Base-by-base conservation (phyloP, 768 basidiomycete genomes). In the Phaffia australis region DNA sequence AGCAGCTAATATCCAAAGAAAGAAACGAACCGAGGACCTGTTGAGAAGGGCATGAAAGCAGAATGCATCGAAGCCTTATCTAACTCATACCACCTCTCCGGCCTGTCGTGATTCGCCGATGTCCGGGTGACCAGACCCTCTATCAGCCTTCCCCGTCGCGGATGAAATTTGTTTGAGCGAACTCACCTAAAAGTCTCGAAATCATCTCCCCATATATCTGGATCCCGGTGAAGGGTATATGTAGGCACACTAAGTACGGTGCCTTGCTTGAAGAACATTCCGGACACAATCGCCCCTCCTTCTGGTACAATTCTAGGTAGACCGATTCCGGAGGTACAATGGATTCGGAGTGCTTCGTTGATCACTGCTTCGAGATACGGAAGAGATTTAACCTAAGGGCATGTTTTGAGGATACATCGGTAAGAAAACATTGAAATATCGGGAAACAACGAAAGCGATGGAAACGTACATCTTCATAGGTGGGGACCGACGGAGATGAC, bases 281-380 rank as follows among this genome's bases (percentile, higher is more conserved):
- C 70, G 21, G 63, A 65, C 57, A 71, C 72, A 1, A 70, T 32
- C 70, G 70, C 32, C 70, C 66, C 56, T 52, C 75, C 73, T n/a
- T 84, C 80, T 1, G 89, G 87, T 11, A 85, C 85, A 50, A 87
- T 69, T 23, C 90, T 84, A 27, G 92, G 88, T 21, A 95, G 82
- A 18, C 92, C 92, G 32, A 92, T 79, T 5, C 85, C 82, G 3
- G 86, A 87, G 0, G 90, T 90, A 0, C 88, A 87, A 78, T 93
- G 89, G 9, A 90, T 74, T 2, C 92, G 85, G 35, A 95, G 80
- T 2, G 81, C 85, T 76, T 95, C 92, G 74, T 88, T 84, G 77
- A 94, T 87, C 75, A 86, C 87, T 0, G 91, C 90, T 56, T 89
- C 84, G 71, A 93, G 82, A 76, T 88, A 92, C 8, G 85, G 81